Evolutionary conservation across 2,329 filamentous ascomycete genomes (phyloP).

Genomic region (Fusarium sp.): DNA sequence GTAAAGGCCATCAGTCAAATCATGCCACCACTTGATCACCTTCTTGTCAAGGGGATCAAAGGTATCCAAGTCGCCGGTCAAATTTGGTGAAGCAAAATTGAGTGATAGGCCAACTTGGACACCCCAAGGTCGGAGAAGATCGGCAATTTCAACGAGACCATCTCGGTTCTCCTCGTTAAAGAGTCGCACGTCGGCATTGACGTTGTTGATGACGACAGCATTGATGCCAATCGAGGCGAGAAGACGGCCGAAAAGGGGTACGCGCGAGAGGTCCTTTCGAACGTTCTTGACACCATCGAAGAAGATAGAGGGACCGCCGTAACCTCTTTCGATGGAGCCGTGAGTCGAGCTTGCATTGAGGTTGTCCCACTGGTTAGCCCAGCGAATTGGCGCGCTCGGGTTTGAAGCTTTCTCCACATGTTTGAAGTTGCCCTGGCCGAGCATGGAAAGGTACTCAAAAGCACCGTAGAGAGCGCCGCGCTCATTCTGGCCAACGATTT

Average conservation of each 20-base stretch:
- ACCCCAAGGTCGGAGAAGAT: constrained; percentile 75
- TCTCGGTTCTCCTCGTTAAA: constrained; percentile 68
- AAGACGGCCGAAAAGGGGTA: constrained; percentile 72
- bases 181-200: constrained; percentile 73
- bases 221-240: constrained; percentile 76
- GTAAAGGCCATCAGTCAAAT: constrained; percentile 71
- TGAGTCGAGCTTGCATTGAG: constrained; percentile 60
- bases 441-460: constrained; percentile 74
- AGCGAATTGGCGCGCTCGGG: constrained; percentile 72
- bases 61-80: constrained; percentile 66
- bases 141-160: constrained; percentile 71
- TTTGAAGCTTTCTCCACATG: constrained; percentile 62
- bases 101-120: constrained; percentile 74
- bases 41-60: constrained; percentile 73
- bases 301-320: constrained; percentile 76
- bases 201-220: constrained; percentile 76
- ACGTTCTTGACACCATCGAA: constrained; percentile 66
- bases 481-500: constrained; percentile 74
- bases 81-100: constrained; percentile 74
- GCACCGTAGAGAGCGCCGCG: constrained; percentile 76
- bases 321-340: constrained; percentile 75
- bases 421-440: constrained; percentile 68
- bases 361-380: constrained; percentile 82
- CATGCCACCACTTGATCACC: constrained; percentile 73
- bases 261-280: constrained; percentile 69